phyloP scores from a whole-genome alignment of 2,329 filamentous ascomycete species.

The Colletotrichum sp. region DNA sequence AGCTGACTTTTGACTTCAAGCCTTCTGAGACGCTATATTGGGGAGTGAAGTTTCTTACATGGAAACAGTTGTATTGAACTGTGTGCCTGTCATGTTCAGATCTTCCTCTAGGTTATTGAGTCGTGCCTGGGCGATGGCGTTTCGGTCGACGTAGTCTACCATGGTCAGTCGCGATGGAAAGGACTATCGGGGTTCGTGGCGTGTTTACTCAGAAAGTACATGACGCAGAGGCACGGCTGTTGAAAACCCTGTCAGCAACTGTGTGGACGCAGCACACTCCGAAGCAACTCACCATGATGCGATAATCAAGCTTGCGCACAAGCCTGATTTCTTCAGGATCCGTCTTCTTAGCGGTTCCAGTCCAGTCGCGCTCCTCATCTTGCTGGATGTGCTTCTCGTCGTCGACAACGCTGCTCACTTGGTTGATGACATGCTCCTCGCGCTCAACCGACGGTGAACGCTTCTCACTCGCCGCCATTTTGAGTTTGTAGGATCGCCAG shows the following conservation, averaged over 20 bases:
- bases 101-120: conserved; percentile 46
- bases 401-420: conserved; percentile 3
- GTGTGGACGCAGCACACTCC: neutral
- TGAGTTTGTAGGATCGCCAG: neutral
- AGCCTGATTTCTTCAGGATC: conserved; percentile 44
- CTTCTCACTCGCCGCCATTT: conserved; percentile 13
- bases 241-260: neutral
- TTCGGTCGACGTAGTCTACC: conserved; percentile 45
- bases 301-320: conserved; percentile 44
- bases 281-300: conserved; percentile 41
- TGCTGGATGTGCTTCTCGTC: conserved; percentile 23
- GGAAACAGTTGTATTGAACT: conserved; percentile 40
- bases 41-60: conserved; percentile 28
- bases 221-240: conserved; percentile 42
- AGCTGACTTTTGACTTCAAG: neutral
- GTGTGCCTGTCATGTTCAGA: conserved; percentile 42
- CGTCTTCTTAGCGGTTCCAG: conserved; percentile 41
- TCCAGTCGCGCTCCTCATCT: conserved; percentile 38
- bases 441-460: conserved; percentile 12
- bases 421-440: conserved; percentile 13
- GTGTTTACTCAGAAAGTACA: conserved; percentile 46
- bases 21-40: neutral
- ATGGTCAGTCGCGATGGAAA: neutral
- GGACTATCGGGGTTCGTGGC: neutral
- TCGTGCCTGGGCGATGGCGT: conserved; percentile 52